Base-by-base conservation (phyloP, 768 basidiomycete genomes). In the Tulasnella sp. region DNA sequence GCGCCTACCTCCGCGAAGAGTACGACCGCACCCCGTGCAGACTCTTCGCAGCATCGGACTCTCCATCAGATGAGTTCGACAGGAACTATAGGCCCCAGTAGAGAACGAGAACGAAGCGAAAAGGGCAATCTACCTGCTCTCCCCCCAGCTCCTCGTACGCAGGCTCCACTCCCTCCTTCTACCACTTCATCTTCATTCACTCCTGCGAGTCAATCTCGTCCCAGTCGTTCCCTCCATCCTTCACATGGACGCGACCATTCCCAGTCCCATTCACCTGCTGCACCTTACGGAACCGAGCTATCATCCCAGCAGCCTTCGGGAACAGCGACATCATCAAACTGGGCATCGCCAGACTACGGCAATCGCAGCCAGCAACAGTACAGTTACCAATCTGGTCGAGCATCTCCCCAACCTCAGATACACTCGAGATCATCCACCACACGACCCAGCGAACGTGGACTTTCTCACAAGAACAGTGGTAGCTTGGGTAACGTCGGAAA, bases 141-240 rank as follows among this genome's bases (percentile, higher is more conserved):
- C 1, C 85, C 85, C 4, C 86, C 87, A 0, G 77, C 80, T 0
- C 85, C 86, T 1, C 80, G 80, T 34, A 75, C 76, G 1, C 83
- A 85, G 62, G 86, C 86, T 4, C 83, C 83, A 4, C 75, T 69
- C 19, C 72, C 71, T 9, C 78, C 78, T 43, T 68, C 74, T 15
- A 48, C 23, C 13, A 26, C 51, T 21, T 32, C 56, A 41, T 74
- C 78, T 23, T 69, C 73, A 15, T 48, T 75, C 30, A 63, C 69
- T 17, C 77, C 77, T 43, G 15, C 8, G 50, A 27, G 13, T 45
- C 26, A 41, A 17, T 30, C 59, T 56, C 54, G 63, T 26, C 64
- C 73, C 63, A 65, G 30, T 4, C 45, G 58, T 19, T 74, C 66
- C 61, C 72, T 69, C 63, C 65, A 73, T 19, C 60, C 56, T 65